phyloP scores from a whole-genome alignment of 805 yeast genomes.

The Danielia reshetovae region DNA sequence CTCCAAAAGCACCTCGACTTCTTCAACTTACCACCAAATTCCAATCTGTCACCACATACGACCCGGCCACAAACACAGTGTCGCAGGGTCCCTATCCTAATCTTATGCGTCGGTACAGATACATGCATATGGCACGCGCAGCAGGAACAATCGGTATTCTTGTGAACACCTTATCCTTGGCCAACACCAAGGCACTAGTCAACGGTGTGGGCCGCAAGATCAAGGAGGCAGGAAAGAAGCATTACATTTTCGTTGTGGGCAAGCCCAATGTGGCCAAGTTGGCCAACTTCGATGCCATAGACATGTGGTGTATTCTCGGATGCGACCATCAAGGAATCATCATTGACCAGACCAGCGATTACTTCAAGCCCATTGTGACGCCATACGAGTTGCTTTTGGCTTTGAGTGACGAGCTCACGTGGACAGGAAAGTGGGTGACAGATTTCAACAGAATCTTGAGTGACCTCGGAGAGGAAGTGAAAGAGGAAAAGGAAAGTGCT shows the following conservation, averaged over 20 bases:
- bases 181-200: conserved; percentile 67
- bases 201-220: conserved; percentile 59
- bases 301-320: conserved; percentile 91
- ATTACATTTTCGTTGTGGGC: conserved; percentile 92
- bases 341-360: conserved; percentile 72
- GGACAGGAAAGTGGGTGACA: conserved; percentile 94
- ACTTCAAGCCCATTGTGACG: conserved; percentile 86
- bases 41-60: conserved; percentile 45
- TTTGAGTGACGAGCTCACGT: conserved; percentile 64
- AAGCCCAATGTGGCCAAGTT: conserved; percentile 96
- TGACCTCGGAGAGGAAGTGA: conserved; percentile 32
- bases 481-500: conserved; percentile 16
- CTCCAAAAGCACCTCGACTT: conserved; percentile 76
- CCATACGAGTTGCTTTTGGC: conserved; percentile 90
- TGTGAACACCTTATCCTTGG: conserved; percentile 82
- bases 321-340: conserved; percentile 93
- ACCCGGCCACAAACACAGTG: conserved; percentile 33
- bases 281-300: conserved; percentile 93
- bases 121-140: conserved; percentile 83
- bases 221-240: conserved; percentile 78
- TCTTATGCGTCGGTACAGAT: conserved; percentile 76
- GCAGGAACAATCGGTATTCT: conserved; percentile 91
- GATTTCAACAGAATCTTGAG: conserved; percentile 60
- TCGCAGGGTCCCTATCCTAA: conserved; percentile 69
- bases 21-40: conserved; percentile 74